Conservation (phyloP, 2,329 filamentous ascomycete species). For the Hymenoscyphus scutula region DNA sequence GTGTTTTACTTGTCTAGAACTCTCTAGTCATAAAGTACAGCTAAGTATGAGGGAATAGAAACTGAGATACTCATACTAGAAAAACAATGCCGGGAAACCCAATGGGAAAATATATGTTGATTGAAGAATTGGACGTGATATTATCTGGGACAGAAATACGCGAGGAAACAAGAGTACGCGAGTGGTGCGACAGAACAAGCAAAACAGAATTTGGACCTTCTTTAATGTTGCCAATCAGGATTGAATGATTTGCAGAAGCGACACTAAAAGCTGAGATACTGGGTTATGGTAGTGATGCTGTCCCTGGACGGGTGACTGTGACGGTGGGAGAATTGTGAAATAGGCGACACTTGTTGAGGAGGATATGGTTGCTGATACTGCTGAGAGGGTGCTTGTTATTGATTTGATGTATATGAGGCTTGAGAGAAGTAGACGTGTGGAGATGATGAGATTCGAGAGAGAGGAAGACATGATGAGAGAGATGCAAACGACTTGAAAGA, state of each 20-base stretch:
- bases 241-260: too few relatives aligned
- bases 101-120: too few relatives aligned
- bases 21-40: too few relatives aligned
- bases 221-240: too few relatives aligned
- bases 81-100: background rate
- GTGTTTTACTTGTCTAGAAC: too few relatives aligned
- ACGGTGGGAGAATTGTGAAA: background rate
- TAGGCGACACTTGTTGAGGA: background rate
- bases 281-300: background rate
- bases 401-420: background rate
- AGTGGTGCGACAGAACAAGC: too few relatives aligned
- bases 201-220: too few relatives aligned
- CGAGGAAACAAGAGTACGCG: too few relatives aligned
- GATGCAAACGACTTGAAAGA: background rate
- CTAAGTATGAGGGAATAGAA: too few relatives aligned
- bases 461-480: background rate
- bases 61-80: background rate
- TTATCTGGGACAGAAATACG: too few relatives aligned
- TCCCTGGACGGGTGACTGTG: background rate
- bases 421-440: background rate
- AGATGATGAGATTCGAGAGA: background rate
- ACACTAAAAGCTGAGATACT: too few relatives aligned
- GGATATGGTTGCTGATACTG: background rate
- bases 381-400: background rate
- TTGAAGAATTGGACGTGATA: too few relatives aligned